Conservation (phyloP, 1,139 yeast genomes). For the Geotrichum cucujoidarum region DNA sequence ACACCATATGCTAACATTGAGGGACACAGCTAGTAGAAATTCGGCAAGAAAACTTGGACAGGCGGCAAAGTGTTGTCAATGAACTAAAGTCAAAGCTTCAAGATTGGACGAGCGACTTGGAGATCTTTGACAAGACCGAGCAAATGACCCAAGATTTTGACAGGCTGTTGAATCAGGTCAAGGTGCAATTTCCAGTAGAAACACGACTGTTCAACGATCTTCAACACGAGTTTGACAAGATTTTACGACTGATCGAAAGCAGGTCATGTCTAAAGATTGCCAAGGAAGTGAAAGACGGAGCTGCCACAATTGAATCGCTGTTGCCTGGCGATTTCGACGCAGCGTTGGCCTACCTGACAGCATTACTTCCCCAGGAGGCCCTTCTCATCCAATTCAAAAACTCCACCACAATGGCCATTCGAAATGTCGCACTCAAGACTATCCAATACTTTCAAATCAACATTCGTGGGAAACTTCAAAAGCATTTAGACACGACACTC, state of each 20-base stretch:
- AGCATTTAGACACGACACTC: constrained; percentile 3
- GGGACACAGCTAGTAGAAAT: constrained; percentile 5
- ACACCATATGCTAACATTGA: background rate
- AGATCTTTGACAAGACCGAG: constrained; percentile 6
- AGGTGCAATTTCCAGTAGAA: constrained; percentile 3
- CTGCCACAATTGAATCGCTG: background rate
- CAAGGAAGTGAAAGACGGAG: constrained; percentile 7
- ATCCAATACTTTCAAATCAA: constrained; percentile 5
- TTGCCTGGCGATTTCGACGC: constrained; percentile 2
- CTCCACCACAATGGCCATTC: background rate
- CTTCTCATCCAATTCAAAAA: constrained; percentile 1
- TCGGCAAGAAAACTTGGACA: background rate
- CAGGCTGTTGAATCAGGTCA: background rate
- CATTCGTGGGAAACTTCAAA: constrained; percentile 8
- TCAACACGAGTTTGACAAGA: background rate
- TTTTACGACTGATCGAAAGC: constrained; percentile 3
- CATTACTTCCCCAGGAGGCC: background rate
- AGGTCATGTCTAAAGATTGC: constrained; percentile 4
- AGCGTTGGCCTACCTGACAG: constrained; percentile 3
- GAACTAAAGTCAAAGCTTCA: background rate
- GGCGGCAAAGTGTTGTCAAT: constrained; percentile 2
- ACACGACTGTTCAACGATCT: background rate
- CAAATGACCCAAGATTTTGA: background rate
- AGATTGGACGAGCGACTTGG: constrained; percentile 5
- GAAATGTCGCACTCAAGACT: constrained; percentile 12